A percentile compares a stretch with the other conserved stretches of the same genome.
These are phyloP conservation scores for Sergeia podlipaevii DNA, from an alignment of 208 protist genomes.

Conservation along the genomic window DNA sequence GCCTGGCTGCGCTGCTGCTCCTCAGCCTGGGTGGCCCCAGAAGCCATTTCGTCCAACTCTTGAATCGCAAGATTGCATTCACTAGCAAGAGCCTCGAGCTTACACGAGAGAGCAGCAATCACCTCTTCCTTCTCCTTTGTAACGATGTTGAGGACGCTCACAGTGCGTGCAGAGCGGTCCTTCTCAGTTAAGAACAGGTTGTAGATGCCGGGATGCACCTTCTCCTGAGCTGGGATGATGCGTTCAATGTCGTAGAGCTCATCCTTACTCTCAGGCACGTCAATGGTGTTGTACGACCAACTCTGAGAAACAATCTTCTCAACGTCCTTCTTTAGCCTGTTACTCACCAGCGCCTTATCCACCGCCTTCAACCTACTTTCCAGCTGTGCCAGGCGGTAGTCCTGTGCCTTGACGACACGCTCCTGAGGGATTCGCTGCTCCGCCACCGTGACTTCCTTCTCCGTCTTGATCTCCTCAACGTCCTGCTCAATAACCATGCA, in stretches of 20 bases:
- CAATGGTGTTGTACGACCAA: constrained; percentile 45
- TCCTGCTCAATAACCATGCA: constrained; percentile 57
- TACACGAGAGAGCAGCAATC: constrained; percentile 47
- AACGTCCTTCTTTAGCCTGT: constrained; percentile 53
- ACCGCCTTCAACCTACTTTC: constrained; percentile 62
- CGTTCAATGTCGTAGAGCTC: constrained; percentile 76
- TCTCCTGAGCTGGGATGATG: constrained; percentile 82
- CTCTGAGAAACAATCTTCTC: constrained; percentile 44
- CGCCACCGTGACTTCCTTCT: constrained; percentile 48
- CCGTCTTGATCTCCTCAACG: constrained; percentile 38
- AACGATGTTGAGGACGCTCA: constrained; percentile 66
- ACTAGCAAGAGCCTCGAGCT: constrained; percentile 41
- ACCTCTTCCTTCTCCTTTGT: constrained; percentile 78
- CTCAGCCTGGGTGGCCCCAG: constrained; percentile 57
- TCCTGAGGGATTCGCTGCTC: constrained; percentile 67
- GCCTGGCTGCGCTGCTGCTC: constrained; percentile 66
- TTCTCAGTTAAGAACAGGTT: constrained; percentile 80
- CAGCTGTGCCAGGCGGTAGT: constrained; percentile 78
- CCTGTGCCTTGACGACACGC: constrained; percentile 84
- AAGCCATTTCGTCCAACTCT: constrained; percentile 67
- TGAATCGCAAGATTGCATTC: constrained; percentile 69
- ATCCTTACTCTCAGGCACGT: constrained; percentile 36
- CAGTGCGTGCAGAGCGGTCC: constrained; percentile 52
- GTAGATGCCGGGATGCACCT: constrained; percentile 80
- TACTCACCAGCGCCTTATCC: constrained; percentile 53